phyloP scores from a whole-genome alignment of 257 asterid species.

The Thymus mandschuricus region DNA sequence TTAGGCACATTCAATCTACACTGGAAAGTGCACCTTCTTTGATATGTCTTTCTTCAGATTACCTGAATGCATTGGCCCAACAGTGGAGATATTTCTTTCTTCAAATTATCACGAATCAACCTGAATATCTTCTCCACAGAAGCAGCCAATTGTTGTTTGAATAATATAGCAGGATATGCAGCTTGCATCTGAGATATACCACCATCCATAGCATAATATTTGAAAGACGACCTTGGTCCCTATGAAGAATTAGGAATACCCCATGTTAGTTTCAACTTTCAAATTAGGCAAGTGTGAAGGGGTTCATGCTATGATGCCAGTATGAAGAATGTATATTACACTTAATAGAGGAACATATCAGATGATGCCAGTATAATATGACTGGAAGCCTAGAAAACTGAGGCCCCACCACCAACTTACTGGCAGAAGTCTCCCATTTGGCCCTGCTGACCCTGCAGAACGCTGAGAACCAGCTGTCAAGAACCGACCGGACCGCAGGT shows the following conservation, averaged over 20 bases:
- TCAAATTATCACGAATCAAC: slow-evolving; percentile 91
- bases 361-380: slow-evolving; percentile 13
- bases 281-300: slow-evolving; percentile 16
- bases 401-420: slow-evolving; percentile 51
- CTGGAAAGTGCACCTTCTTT: background rate
- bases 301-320: background rate
- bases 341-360: background rate
- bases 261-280: slow-evolving; percentile 23
- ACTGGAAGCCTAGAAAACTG: slow-evolving; percentile 4
- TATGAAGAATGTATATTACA: background rate
- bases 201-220: slow-evolving; percentile 73
- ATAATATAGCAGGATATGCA: slow-evolving; percentile 83
- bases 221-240: slow-evolving; percentile 74
- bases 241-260: slow-evolving; percentile 35
- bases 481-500: slow-evolving; percentile 85
- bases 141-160: slow-evolving; percentile 95
- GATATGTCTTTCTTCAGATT: background rate
- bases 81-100: slow-evolving; percentile 93
- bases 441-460: slow-evolving; percentile 71
- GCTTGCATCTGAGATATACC: slow-evolving; percentile 88
- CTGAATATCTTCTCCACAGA: slow-evolving; percentile 97
- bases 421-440: slow-evolving; percentile 71
- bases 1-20: slow-evolving; percentile 1
- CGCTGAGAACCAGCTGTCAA: slow-evolving; percentile 75
- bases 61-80: slow-evolving; percentile 96